These are phyloP conservation scores for Fraxinus albicans DNA, from an alignment of 305 asterid genomes.

Conservation along the genomic window DNA sequence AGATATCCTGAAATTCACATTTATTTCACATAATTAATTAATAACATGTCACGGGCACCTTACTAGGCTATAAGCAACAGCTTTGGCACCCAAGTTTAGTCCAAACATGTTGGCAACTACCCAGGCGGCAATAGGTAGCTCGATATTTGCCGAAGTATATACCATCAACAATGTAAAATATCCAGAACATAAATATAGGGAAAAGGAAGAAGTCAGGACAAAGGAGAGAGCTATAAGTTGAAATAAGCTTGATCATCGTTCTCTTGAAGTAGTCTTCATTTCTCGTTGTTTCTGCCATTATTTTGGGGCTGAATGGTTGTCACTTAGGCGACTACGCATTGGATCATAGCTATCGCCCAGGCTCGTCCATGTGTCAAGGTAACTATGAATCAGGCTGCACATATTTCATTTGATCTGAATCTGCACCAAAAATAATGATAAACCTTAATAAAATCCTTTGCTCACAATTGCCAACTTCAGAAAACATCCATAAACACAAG, in stretches of 20 bases:
- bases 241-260: not conserved
- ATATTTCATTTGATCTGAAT: not conserved
- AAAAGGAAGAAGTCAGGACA: not conserved
- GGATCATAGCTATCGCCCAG: not conserved
- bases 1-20: not conserved
- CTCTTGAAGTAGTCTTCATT: not conserved
- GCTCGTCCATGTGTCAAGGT: not conserved
- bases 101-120: not conserved
- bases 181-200: not conserved
- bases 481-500: not conserved
- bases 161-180: not conserved
- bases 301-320: not conserved
- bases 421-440: not conserved
- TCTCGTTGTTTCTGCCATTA: not conserved
- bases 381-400: not conserved
- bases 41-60: not conserved
- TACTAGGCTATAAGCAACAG: not conserved
- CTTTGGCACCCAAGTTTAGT: not conserved
- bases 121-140: not conserved
- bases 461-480: not conserved
- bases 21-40: not conserved
- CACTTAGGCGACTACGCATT: not conserved
- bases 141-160: not conserved
- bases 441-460: not conserved
- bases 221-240: not conserved